These are phyloP conservation scores for Cystobasidium tubakii DNA, from an alignment of 768 basidiomycete genomes.

Conservation along the genomic window DNA sequence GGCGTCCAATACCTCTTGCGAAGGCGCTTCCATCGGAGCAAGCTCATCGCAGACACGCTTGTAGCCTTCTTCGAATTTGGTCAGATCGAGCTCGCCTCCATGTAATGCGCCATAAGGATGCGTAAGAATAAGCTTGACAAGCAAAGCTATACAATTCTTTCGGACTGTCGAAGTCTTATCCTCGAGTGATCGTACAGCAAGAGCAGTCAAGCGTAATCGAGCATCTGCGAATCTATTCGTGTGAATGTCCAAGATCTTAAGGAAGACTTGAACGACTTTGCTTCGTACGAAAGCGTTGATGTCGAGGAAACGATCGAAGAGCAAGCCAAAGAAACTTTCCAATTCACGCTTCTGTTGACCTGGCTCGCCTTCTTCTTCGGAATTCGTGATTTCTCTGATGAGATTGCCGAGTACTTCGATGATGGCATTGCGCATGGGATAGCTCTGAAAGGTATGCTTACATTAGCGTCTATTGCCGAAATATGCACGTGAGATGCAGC, in stretches of 20 bases:
- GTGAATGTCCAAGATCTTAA: constrained; percentile 67
- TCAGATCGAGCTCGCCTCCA: constrained; percentile 69
- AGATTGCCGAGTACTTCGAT: constrained; percentile 82
- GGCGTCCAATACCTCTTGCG: constrained; percentile 55
- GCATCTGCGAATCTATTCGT: constrained; percentile 78
- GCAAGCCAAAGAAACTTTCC: constrained; percentile 69
- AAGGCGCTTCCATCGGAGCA: constrained; percentile 60
- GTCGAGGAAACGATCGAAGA: constrained; percentile 83
- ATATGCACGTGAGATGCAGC: constrained; percentile 24
- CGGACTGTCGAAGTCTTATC: constrained; percentile 88
- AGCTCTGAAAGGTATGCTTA: constrained; percentile 58
- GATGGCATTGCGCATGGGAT: constrained; percentile 91
- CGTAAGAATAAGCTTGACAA: constrained; percentile 69
- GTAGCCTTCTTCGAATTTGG: constrained; percentile 70
- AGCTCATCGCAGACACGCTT: constrained; percentile 60
- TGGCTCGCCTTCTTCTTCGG: constrained; percentile 50
- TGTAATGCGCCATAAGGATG: constrained; percentile 83
- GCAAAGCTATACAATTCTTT: constrained; percentile 68
- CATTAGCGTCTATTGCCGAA: background rate
- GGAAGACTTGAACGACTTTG: constrained; percentile 72
- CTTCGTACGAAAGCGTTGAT: constrained; percentile 81
- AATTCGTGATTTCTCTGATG: constrained; percentile 68
- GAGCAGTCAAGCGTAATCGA: constrained; percentile 65
- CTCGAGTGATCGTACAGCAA: constrained; percentile 72
- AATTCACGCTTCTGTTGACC: constrained; percentile 56